These are phyloP conservation scores for Puccinia polysora DNA, from an alignment of 1,284 basidiomycete genomes.

Conservation along the genomic window DNA sequence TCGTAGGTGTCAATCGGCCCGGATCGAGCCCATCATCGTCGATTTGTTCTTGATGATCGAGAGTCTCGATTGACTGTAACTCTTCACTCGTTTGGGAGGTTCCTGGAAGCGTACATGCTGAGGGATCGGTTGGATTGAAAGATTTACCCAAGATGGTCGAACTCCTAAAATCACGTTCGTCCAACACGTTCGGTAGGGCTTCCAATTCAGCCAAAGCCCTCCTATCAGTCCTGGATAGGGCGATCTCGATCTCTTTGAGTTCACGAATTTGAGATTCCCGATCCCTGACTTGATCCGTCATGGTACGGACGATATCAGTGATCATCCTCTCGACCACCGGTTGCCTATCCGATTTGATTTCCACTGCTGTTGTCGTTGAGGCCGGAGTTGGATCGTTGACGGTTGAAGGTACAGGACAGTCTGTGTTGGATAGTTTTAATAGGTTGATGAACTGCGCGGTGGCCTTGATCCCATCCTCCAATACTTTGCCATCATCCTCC, in stretches of 20 bases:
- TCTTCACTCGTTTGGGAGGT: not conserved
- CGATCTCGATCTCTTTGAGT: conserved; percentile 39
- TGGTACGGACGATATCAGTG: conserved; percentile 41
- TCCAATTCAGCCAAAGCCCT: conserved; percentile 37
- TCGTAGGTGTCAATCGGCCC: conserved; percentile 28
- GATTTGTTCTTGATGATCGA: not conserved
- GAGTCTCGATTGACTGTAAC: too few relatives aligned
- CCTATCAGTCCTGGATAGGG: conserved; percentile 30
- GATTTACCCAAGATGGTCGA: conserved; percentile 22
- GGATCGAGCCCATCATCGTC: not conserved
- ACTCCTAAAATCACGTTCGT: conserved; percentile 23
- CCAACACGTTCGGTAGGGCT: conserved; percentile 18
- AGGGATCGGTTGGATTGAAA: not conserved
- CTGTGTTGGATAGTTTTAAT: conserved; percentile 33
- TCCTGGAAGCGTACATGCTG: not conserved
- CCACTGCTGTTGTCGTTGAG: not conserved
- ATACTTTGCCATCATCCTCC: conserved; percentile 7
- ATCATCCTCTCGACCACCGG: conserved; percentile 38
- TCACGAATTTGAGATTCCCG: conserved; percentile 42
- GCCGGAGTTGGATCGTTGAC: not conserved
- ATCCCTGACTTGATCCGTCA: conserved; percentile 32
- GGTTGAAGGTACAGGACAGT: conserved; percentile 2
- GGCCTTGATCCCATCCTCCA: conserved; percentile 19
- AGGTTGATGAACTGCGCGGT: conserved; percentile 32
- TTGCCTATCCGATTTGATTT: conserved; percentile 23